Percentiles rank a stretch among this genome's conserved stretches.
phyloP scores from a whole-genome alignment of 108 stramenopile genomes.

The Schizochytrium sp. region DNA sequence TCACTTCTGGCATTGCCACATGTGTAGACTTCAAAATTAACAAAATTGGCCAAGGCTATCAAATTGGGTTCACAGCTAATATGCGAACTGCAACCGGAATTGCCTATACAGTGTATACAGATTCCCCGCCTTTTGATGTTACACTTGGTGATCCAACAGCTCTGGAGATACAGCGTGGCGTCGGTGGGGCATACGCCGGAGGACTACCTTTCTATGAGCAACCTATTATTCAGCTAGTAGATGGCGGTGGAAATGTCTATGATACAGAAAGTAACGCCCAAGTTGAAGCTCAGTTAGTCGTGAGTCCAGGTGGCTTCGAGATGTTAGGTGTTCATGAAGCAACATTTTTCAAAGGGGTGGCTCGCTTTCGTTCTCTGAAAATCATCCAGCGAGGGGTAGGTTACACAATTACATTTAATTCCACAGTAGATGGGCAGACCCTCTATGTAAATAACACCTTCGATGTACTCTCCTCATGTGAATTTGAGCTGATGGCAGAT shows the following conservation, averaged over 20 bases:
- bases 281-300: background rate
- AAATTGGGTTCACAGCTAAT: background rate
- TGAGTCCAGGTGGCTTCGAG: background rate
- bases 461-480: conserved; percentile 7
- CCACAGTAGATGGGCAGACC: background rate
- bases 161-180: background rate
- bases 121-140: conserved; percentile 37
- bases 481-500: background rate
- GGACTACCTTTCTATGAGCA: conserved; percentile 29
- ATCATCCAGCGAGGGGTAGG: background rate
- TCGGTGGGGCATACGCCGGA: conserved; percentile 45
- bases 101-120: background rate
- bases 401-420: background rate
- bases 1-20: background rate
- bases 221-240: conserved; percentile 47
- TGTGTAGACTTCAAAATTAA: conserved; percentile 36
- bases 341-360: background rate
- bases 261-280: background rate
- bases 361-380: background rate
- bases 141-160: background rate
- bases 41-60: conserved; percentile 26
- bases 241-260: conserved; percentile 56
- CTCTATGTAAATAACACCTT: background rate
- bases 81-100: background rate
- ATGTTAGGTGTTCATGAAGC: background rate